Base-by-base conservation (phyloP, 306 rosid species). In the Vachellia pachyceras region DNA sequence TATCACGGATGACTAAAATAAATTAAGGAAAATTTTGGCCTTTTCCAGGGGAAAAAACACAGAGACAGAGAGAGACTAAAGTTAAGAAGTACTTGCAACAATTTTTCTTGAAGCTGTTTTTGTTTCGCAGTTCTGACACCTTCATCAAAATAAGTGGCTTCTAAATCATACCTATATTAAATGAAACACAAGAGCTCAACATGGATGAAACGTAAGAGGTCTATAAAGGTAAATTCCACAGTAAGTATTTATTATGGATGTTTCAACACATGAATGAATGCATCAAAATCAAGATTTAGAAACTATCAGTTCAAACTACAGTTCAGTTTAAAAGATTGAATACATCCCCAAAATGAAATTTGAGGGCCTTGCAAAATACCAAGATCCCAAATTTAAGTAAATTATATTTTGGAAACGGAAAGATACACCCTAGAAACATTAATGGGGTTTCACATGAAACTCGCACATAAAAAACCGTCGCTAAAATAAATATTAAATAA, bases 111-210 rank as follows among this genome's bases (percentile, higher is more conserved):
- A 72, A 95, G 97, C 86, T 92, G 97, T 90, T 85, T 86, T 81
- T 92, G 92, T 89, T 96, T 96, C 61, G 92, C 83, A 83, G 97
- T 61, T 92, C 99, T 86, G 73, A 96, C 99, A 78, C 97, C 92
- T 77, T 96, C 99, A 72, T 96, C 99, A 76, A 96, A 96, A 85
- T 89, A 96, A 50, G 88, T 94, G 64, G 98, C 99, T 85, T 96
- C 98, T 58, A 84, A 89, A 80, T 94, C 97, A 88, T 94, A 94
- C 89, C 99, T 96, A 86, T 81, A 14, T 79, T 67, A 29, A 78
- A 69, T 71, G 68, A 72, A 61, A 81, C 36, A 75, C 64, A 85
- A 61, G 45, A 68, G 36, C 40, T 74, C 65, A 86, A 72, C 82
- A 57, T 4, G 78, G 52, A 52, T 67, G 55, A 72, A 69, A 69